Base-by-base conservation (phyloP, 129 eudicot species). In the Chrysanthemum makinoi region DNA sequence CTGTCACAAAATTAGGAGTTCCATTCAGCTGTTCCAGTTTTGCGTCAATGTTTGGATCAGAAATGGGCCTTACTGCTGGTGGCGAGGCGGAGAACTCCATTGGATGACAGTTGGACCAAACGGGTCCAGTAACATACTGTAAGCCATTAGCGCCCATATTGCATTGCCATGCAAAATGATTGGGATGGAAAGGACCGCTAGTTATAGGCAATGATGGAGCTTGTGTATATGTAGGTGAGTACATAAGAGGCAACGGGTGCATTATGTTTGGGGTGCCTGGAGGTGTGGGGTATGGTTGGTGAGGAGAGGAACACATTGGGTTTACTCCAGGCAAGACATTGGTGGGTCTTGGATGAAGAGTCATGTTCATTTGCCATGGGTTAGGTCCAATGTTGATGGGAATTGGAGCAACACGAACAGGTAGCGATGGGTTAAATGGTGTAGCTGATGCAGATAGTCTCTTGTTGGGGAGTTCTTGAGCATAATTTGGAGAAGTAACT, bases 321-420 rank as follows among this genome's bases (percentile, higher is more conserved):
- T 70, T 88, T 54, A 72, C 91, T n/a, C 81, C 79, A 22, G 46
- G 46, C 46, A 39, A 39, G 46, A 39, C 46, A 39, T 39, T 39
- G 46, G 46, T 39, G 9, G 97, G 75, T 55, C 95, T 92, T 26
- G 87, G 98, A 80, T 89, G 98, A 75, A 93, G 89, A 72, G 88
- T 63, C 98, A 94, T 87, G 83, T 86, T 94, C 87, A 94, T 80
- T 53, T 88, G 82, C 97, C 97, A 89, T 8, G 99, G 96, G 35
- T 84, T 77, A 39, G 91, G 88, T 19, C 86, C 88, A 58, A 85
- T 78, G 77, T 89, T 93, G 76, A 89, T 58, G 53, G 94, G 84
- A 72, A 86, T 55, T 19, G 97, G 86, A 64, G 88, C 70, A 26
- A 75, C 83, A 15, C 91, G 95, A 68, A 78, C 78, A 77, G 90